Evolutionary conservation across 805 yeast species (phyloP).

Genomic region (Zygoascus tannicola): DNA sequence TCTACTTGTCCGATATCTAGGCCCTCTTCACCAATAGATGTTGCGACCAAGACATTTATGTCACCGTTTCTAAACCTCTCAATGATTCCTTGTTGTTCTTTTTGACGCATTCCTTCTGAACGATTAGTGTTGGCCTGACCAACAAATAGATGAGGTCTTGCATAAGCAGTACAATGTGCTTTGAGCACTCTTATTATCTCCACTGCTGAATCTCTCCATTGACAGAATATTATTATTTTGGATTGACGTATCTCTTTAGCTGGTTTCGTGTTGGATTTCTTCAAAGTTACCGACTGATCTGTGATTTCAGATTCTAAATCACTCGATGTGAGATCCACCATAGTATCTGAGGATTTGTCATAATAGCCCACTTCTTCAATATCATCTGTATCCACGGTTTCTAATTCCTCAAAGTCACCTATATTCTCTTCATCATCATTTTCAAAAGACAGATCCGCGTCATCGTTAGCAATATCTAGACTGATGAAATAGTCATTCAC

Average conservation of each 20-base stretch:
- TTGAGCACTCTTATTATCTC: constrained; percentile 62
- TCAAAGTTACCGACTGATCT: background rate
- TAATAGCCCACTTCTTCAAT: background rate
- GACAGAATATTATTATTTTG: constrained; percentile 81
- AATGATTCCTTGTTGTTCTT: constrained; percentile 71
- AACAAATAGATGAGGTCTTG: constrained; percentile 74
- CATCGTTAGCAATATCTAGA: constrained; percentile 19
- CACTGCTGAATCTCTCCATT: constrained; percentile 79
- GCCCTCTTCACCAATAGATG: constrained; percentile 98
- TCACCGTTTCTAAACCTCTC: constrained; percentile 62
- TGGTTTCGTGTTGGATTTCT: background rate
- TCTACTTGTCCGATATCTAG: constrained; percentile 98
- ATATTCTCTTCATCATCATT: background rate
- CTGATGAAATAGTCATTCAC: constrained; percentile 42
- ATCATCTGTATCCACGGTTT: background rate
- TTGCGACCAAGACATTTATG: constrained; percentile 79
- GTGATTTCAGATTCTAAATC: background rate
- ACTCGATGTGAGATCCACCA: background rate
- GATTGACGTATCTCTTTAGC: constrained; percentile 21
- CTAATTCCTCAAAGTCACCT: background rate
- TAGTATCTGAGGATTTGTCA: background rate
- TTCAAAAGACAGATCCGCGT: constrained; percentile 4
- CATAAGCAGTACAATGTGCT: constrained; percentile 27
- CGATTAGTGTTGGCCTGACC: constrained; percentile 49
- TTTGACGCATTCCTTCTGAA: constrained; percentile 60